Base-by-base conservation (phyloP, 495 filamentous ascomycete species). In the Lepraria neglecta region DNA sequence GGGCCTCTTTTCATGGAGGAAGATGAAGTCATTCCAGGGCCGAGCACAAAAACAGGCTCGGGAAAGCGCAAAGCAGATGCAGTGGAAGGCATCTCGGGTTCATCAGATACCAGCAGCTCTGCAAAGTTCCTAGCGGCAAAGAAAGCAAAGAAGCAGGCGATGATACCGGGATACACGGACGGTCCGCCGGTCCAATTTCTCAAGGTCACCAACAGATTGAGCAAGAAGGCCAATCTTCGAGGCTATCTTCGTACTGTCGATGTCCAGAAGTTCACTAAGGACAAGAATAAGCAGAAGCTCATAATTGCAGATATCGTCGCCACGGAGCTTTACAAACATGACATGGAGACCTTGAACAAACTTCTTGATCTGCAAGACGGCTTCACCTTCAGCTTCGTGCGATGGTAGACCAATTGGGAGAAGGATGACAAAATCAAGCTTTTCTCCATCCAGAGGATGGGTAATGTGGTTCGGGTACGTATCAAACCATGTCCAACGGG, bases 231-330 rank as follows among this genome's bases (percentile, higher is more conserved):
- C 21, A n/a, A 52, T 6, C 24, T 7, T 7, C 58, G 58, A 30
- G 58, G 58, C 1, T 60, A 44, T 30, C 58, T 45, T 51, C 58
- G 47, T 30, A 14, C 52, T 0, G 12, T 60, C 17, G 31, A 43
- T 15, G 24, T 52, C 21, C 19, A 52, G 3, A 0, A 7, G 6
- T 60, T 43, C 46, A 60, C 47, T 6, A 42, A 31, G 12, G 58
- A 38, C 3, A 31, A 46, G 10, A 52, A 52, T 24, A 60, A 48
- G 51, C 31, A 52, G 15, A 43, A 52, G 5, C 27, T 60, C n/a
- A 60, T 46, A n/a, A 52, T 60, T 46, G 58, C 58, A 42, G 61
- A 58, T 19, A 21, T 50, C 17, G 54, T 63, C 19, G 61, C 61
- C 46, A 63, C 44, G 31, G 38, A 58, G 1, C 61, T 63, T 2